phyloP scores from a whole-genome alignment of 768 basidiomycete genomes.

The Baorangia bicolor region DNA sequence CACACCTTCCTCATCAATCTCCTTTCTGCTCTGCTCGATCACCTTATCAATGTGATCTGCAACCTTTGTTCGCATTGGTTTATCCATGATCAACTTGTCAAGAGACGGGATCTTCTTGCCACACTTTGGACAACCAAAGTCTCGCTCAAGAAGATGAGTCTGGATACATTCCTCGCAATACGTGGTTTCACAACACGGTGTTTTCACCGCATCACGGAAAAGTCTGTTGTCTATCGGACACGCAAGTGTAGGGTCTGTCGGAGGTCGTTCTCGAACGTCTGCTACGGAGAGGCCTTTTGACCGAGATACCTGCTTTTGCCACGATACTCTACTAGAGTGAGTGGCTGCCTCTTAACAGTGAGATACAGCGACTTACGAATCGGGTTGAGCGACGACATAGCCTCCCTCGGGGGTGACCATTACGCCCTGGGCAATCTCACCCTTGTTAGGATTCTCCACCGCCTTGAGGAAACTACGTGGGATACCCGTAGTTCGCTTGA shows the following conservation, averaged over 20 bases:
- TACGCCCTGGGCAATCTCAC: slow-evolving; percentile 76
- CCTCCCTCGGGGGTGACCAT: slow-evolving; percentile 99
- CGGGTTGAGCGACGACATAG: slow-evolving; percentile 96
- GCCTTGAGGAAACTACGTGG: slow-evolving; percentile 97
- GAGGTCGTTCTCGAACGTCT: slow-evolving; percentile 85
- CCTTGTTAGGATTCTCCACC: slow-evolving; percentile 81
- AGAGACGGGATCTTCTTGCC: slow-evolving; percentile 83
- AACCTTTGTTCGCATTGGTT: slow-evolving; percentile 74
- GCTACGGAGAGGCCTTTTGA: slow-evolving; percentile 80
- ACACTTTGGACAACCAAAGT: slow-evolving; percentile 93
- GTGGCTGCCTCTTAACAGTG: not conserved
- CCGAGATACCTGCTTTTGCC: slow-evolving; percentile 88
- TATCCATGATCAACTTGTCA: slow-evolving; percentile 83
- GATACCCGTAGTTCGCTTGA: slow-evolving; percentile 98
- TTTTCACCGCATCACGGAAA: slow-evolving; percentile 91
- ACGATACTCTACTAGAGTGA: slow-evolving; percentile 64
- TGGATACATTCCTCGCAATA: slow-evolving; percentile 99
- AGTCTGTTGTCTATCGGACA: slow-evolving; percentile 94
- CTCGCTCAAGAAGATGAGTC: slow-evolving; percentile 89
- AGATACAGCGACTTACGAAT: slow-evolving; percentile 62
- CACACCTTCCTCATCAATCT: slow-evolving; percentile 47
- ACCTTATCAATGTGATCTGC: slow-evolving; percentile 78
- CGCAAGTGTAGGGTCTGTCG: slow-evolving; percentile 73
- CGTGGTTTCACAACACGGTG: slow-evolving; percentile 86
- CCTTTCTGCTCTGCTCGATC: slow-evolving; percentile 75